Evolutionary conservation across 1,284 basidiomycete genomes (phyloP), one percentile per base, ranked within the genome.

Genomic region (Lignosus rhinocerotis): DNA sequence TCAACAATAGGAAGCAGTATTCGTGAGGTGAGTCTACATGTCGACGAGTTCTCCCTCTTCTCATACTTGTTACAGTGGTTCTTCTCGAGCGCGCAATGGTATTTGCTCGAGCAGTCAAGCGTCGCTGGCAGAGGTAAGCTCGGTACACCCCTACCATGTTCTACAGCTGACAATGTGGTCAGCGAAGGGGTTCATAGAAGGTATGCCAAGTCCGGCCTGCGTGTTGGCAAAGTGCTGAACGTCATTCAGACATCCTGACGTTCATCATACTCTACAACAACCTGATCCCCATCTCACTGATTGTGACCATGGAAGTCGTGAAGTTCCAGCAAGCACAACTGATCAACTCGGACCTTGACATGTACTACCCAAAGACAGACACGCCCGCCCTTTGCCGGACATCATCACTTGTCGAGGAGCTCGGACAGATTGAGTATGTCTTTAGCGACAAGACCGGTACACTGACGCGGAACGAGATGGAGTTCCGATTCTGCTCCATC

Each of bases 211-310:
- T 38, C 9, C 10, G 45, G 48, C 31, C 49, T 45, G 31, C 46
- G 21, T 45, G 10, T 50, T 67, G 36, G 66, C 59, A 14, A 31
- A 19, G 21, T 10, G 33, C 60, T 51, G 17, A 53, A 38, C 9
- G 4, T 46, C 12, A 31, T 21, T 41, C 65, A 90, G 96, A 98
- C 73, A 94, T 99, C 60, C 80, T 99, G 47, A 99, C 97, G 1
- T 99, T 98, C 77, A 94, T 99, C 76, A 98, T 99, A 72, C 83
- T 98, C 41, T 98, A 98, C 82, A 99, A 98, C 81, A 99, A 99
- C 77, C 80, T 99, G 67, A 98, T 99, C 64, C 97, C 97, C 7
- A 99, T 99, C 71, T 99, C 96, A 60, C 87, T 99, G 65, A 97
- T 99, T 70, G 96, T 99, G 69, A 98, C 97, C 1, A 98, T 99